phyloP scores from a whole-genome alignment of 192 early-diverging fungal species.

The Coemansia sp. region DNA sequence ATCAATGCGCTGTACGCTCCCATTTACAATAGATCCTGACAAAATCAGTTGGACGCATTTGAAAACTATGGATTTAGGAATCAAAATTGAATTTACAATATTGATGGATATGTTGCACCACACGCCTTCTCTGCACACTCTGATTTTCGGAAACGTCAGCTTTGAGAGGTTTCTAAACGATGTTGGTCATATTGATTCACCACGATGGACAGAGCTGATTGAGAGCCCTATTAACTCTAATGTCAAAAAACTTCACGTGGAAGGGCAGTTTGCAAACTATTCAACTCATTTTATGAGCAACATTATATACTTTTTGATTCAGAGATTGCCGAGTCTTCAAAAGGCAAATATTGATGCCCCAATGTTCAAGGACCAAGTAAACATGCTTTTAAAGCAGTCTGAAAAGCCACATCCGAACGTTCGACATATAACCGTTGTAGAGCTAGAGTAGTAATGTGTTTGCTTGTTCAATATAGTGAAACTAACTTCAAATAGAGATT shows the following conservation, averaged over 20 bases:
- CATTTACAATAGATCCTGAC: background rate
- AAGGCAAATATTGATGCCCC: background rate
- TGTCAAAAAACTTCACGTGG: background rate
- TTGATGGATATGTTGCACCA: background rate
- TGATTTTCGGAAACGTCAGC: background rate
- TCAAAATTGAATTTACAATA: background rate
- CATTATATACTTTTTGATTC: constrained; percentile 6
- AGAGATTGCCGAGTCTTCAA: background rate
- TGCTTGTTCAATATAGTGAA: background rate
- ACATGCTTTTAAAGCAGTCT: background rate
- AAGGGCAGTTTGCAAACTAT: background rate
- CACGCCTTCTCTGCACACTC: background rate
- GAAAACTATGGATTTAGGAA: background rate
- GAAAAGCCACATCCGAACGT: background rate
- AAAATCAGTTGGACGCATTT: background rate
- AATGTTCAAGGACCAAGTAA: background rate
- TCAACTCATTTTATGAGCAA: background rate
- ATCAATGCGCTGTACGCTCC: background rate
- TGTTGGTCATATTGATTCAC: background rate
- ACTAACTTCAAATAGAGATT: too few species aligned
- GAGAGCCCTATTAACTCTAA: background rate
- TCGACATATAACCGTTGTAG: background rate
- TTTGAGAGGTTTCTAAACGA: background rate
- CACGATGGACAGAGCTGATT: background rate
- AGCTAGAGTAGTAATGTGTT: background rate